Base-by-base conservation (phyloP, 305 asterid species). In the Solanum hybrid region DNA sequence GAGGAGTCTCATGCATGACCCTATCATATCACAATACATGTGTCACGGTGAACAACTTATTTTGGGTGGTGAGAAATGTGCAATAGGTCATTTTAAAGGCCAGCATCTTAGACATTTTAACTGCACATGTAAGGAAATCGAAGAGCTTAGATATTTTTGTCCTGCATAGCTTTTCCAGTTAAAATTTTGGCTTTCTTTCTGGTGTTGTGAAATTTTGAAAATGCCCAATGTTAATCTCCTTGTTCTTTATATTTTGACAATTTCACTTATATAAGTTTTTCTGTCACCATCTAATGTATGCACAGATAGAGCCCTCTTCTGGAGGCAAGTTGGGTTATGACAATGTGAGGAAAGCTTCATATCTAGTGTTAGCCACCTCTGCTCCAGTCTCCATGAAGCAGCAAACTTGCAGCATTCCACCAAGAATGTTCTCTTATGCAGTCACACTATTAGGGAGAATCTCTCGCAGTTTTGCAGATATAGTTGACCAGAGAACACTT, bases 231-330 rank as follows among this genome's bases (percentile, higher is more conserved):
- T 79, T 79, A 79, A 10, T 36, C 61, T 81, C 61, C 77, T 77
- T 79, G 90, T 72, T 65, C 31, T 88, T 84, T 85, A 45, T 24
- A 11, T 32, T 31, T 20, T 76, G 34, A 6, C 15, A 17, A 36
- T 87, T 3, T 41, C 39, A 12, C 78, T 85, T 32, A 11, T 32
- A 32, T 22, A 32, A 9, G 33, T 41, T 34, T 83, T 75, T 26
- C 24, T 86, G 33, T 68, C 20, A 80, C 70, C 45, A 12, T 77
- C 76, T 81, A 72, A 27, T 82, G 38, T 90, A 61, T 90, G 88
- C 91, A 87, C 87, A 97, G 99, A 92, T 97, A 87, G 99, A 96
- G 91, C 98, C 98, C 91, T 94, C 97, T 79, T 90, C 90, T 83
- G 97, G 93, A 82, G 97, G 95, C 80, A 92, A 92, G 79, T 92